Evolutionary conservation across 495 filamentous ascomycete genomes (phyloP), one percentile per base, ranked within the genome.

Genomic region (Lentithecium fluviatile): DNA sequence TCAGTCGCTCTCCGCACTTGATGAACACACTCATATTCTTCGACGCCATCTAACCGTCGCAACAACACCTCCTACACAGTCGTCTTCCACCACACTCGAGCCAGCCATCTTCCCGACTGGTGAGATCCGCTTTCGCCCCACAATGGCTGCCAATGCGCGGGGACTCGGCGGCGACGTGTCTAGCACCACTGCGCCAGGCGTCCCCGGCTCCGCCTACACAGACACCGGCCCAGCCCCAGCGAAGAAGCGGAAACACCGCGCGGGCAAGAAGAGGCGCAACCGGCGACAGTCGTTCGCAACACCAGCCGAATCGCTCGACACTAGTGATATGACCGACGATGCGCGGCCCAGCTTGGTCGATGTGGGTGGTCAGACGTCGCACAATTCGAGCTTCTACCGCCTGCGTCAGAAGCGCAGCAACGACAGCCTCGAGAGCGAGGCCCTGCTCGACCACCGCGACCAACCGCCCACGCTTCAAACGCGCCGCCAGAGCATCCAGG

Each of bases 281-380:
- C 79, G 86, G 56, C 78, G 81, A 55, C 85, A 86, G 74, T 88
- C 85, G 6, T 89, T 89, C 63, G 80, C 81, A 32, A 71, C 75
- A 0, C 71, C 77, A 0, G 62, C 76, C 0, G 80, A 83, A 71
- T 75, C 40, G 60, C 69, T 25, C 69, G 66, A 23, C 72, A 74
- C 49, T 70, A 70, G 20, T 69, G 69, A 70, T 8, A 69, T 62
- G 45, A 47, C 51, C 6, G 20, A 29, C 23, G 58, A 68, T n/a
- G 43, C 60, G 5, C 36, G 52, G 12, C 65, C 70, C n/a, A 73
- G 65, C 40, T 42, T 71, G 46, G 58, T 70, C 65, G 69, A 76
- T 64, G 40, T 60, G 0, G 48, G 64, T 21, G 40, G 45, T 17
- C 72, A 73, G 34, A 59, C 65, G 15, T 60, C 75, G 45, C 75